Base-by-base conservation (phyloP, 2,329 filamentous ascomycete genomes). In the Colletotrichum caudatum region DNA sequence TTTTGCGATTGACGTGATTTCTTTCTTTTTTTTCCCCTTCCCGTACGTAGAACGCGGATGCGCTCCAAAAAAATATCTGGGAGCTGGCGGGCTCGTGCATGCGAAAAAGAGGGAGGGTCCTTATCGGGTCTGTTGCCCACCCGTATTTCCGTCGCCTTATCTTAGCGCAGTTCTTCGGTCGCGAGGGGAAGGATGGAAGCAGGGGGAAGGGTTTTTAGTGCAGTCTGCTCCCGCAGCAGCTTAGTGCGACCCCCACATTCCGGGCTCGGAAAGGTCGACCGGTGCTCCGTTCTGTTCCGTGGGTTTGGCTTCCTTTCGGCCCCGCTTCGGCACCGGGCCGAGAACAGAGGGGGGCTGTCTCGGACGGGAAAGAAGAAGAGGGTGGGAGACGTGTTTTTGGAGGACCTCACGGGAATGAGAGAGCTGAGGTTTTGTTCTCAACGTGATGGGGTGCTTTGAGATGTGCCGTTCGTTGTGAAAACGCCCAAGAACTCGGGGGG, bases 261-360 rank as follows among this genome's bases (percentile, higher is more conserved):
- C 50, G 23, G 37, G 39, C 48, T 3, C 26, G 26, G 46, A 51
- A 51, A 9, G 46, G 53, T 63, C 29, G 57, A 56, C 33, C 29
- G 29, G 29, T 29, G 29, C 29, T 11, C 35, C 11, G 11, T 35
- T 18, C n/a, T 23, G 46, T n/a, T 26, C 33, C 35, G 9, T 23
- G 33, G 7, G 33, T 37, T 39, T 39, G 29, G n/a, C 18, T 23
- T 35, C 20, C 12, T 6, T 6, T 51, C 61, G 48, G 61, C 61
- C 61, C 61, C 61, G 50, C 61, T 54, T 48, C 61, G 37, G 50
- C 18, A 35, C 50, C 61, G 61, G 61, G 61, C 61, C 35, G 61
- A 54, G 48, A 7, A 54, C 3, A 18, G 37, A 26, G 37, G 26
- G n/a, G 39, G 37, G 29, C 5, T 37, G 23, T 64, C 35, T 35